A percentile compares a stretch with the other conserved stretches of the same genome.
phyloP scores from a whole-genome alignment of 257 asterid species.

The Handroanthus guayacan region DNA sequence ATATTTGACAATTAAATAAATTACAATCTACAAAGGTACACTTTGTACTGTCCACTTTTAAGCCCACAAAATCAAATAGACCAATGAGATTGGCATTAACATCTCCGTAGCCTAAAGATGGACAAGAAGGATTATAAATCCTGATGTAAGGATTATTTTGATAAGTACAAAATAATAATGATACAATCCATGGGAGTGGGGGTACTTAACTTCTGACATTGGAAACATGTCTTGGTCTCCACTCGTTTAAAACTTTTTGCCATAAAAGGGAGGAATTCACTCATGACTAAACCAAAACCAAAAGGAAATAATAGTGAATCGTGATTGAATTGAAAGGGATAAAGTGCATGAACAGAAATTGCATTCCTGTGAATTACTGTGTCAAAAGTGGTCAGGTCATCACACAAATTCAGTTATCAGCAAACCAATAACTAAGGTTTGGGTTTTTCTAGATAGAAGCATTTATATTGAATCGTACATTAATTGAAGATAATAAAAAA shows the following conservation, averaged over 20 bases:
- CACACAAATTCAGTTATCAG: not conserved
- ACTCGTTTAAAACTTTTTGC: slow-evolving; percentile 25
- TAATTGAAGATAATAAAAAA: too few species aligned
- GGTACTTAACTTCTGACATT: slow-evolving; percentile 16
- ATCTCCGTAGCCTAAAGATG: too few species aligned
- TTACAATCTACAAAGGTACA: too few species aligned
- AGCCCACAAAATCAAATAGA: too few species aligned
- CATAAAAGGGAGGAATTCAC: not conserved
- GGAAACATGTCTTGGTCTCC: slow-evolving; percentile 49
- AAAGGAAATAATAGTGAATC: not conserved
- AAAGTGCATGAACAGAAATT: not conserved
- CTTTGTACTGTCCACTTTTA: too few species aligned
- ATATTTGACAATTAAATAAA: too few species aligned
- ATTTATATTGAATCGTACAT: too few species aligned
- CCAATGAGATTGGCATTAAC: too few species aligned
- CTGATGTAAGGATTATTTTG: too few species aligned
- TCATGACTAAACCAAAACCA: not conserved
- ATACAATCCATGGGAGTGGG: not conserved
- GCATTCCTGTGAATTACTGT: not conserved
- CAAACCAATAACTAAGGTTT: too few species aligned
- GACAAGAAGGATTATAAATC: too few species aligned
- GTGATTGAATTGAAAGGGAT: not conserved
- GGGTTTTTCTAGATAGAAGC: too few species aligned
- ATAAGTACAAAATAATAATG: not conserved
- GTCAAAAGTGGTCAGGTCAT: not conserved